These are phyloP conservation scores for Digitaria exilis DNA, from an alignment of 202 grass and related monocot species.

Conservation along the genomic window DNA sequence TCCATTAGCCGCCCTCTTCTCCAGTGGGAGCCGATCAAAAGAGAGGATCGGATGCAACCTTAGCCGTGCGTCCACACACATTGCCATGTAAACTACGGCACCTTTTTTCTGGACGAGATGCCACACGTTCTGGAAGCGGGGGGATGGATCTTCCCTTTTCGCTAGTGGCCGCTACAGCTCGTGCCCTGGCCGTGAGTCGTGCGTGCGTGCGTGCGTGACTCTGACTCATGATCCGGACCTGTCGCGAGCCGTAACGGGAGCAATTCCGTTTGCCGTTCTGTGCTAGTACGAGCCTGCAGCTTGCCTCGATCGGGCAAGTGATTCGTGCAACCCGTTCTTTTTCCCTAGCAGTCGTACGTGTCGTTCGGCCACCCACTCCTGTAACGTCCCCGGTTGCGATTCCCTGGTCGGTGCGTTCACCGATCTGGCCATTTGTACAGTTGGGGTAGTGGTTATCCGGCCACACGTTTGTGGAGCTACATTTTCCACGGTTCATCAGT, in stretches of 20 bases:
- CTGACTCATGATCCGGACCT: not conserved
- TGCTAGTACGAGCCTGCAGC: not conserved
- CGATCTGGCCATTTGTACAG: not conserved
- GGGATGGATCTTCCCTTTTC: not conserved
- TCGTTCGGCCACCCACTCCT: slow-evolving; percentile 36
- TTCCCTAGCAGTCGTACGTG: not conserved
- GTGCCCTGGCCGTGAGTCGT: not conserved
- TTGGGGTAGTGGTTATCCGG: not conserved
- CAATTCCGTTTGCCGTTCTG: not conserved
- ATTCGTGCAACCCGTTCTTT: not conserved
- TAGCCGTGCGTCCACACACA: not conserved
- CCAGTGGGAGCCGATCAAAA: slow-evolving; percentile 21
- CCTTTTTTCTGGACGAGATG: slow-evolving; percentile 28
- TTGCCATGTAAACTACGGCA: not conserved
- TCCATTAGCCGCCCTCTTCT: slow-evolving; percentile 26
- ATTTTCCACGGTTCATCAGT: not conserved
- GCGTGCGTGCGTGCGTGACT: not conserved
- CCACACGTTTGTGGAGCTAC: not conserved
- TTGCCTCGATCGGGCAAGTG: slow-evolving; percentile 8
- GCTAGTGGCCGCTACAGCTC: not conserved
- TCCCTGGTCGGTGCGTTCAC: not conserved
- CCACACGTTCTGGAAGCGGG: slow-evolving; percentile 35
- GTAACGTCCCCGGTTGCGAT: not conserved
- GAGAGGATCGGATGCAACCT: slow-evolving; percentile 48
- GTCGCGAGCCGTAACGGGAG: not conserved